Evolutionary conservation across 441 rosid genomes (phyloP), one percentile per base, ranked within the genome.

Genomic region (Lepidium campestre): DNA sequence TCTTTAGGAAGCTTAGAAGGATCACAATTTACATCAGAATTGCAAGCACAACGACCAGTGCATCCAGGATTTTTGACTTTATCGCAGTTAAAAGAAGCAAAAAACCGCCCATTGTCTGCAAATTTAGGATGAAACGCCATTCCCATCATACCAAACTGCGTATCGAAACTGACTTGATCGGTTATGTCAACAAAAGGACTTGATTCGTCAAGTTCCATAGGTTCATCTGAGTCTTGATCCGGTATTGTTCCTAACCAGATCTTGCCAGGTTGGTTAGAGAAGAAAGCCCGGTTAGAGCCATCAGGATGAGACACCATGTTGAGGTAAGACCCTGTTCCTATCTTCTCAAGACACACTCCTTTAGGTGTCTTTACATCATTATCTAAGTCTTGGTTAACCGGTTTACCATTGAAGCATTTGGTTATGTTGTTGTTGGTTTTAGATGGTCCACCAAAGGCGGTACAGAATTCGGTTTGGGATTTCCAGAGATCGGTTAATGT

Each of bases 241-340:
- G 88, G 85, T 68, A 84, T 56, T 22, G 79, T 80, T 0, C 79
- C 87, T 31, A 84, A 70, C 87, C 89, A 86, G n/a, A 84, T 71
- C 48, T 75, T 75, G 19, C 77, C 87, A 8, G 55, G 75, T 62
- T 82, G 87, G 70, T 76, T 57, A 7, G 84, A 68, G 53, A 86
- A 75, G 50, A 86, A 82, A 15, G 73, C 84, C 10, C 72, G 81
- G 62, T 78, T 78, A 1, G 85, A 85, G 0, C 90, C 86, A 64
- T 83, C 90, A 10, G 90, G 85, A 66, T 83, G 86, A 60, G 87
- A 61, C n/a, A 61, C 87, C 88, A 82, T 78, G 47, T 81, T 75
- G 45, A 86, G 68, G 74, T 78, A 84, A 32, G 84, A 72, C 10
- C 85, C 85, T 15, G 77, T 80, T 46, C 77, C 82, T 18, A 81